These are phyloP conservation scores for Salix exigua DNA, from an alignment of 345 rosid species.

Conservation along the genomic window DNA sequence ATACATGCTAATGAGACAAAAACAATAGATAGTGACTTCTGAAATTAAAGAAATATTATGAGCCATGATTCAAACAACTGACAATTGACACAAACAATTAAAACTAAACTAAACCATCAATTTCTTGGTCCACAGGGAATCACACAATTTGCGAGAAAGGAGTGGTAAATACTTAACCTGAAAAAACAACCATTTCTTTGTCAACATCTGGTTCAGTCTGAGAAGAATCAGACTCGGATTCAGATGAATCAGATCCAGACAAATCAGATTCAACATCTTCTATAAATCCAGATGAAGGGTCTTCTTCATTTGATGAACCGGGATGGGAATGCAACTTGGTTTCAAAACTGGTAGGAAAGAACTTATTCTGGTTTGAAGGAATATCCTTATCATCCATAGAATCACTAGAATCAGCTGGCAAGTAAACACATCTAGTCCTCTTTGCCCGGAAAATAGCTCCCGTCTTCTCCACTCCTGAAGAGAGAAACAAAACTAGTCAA, in stretches of 20 bases:
- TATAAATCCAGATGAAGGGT: conserved; percentile 43
- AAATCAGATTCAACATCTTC: conserved; percentile 56
- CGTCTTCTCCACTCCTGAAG: conserved; percentile 55
- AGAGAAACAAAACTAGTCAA: conserved; percentile 29
- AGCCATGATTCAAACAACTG: not conserved
- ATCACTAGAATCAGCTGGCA: conserved; percentile 48
- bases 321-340: conserved; percentile 38
- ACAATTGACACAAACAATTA: conserved; percentile 7
- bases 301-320: conserved; percentile 41
- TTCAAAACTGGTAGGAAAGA: conserved; percentile 41
- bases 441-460: conserved; percentile 50
- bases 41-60: not conserved
- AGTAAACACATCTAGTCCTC: conserved; percentile 52
- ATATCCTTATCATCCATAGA: conserved; percentile 52
- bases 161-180: conserved; percentile 47
- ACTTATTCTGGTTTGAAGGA: conserved; percentile 39
- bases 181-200: conserved; percentile 53
- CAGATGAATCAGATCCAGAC: conserved; percentile 50
- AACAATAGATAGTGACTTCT: not conserved
- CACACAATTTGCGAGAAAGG: not conserved
- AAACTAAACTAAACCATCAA: conserved; percentile 6
- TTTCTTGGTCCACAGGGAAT: not conserved
- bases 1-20: conserved; percentile 6
- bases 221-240: conserved; percentile 65
- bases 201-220: conserved; percentile 80